Base-by-base conservation (phyloP, 1,139 yeast species). In the Nakaseomyces uthaithaninus region DNA sequence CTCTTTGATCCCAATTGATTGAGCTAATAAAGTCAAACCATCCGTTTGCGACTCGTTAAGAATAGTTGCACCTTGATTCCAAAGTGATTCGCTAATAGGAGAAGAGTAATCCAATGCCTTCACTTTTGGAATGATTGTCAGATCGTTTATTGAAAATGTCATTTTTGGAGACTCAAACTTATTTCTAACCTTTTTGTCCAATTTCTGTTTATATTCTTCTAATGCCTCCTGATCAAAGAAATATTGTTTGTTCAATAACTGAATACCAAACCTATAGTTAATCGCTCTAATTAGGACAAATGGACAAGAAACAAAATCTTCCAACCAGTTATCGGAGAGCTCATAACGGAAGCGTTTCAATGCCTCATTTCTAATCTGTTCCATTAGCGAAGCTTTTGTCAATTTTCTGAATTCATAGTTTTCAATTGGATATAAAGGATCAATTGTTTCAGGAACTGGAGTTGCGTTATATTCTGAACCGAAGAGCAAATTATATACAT, bases 231-330 rank as follows among this genome's bases (percentile, higher is more conserved):
- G 57, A 31, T 75, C 68, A 50, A 62, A 65, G 48, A 50, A 60
- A 45, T 65, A 66, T 10, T 59, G 56, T 45, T 62, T 65, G 45
- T 62, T 59, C 16, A 68, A 66, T 85, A 95, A 81, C 66, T 91
- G 98, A 44, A 91, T 75, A 64, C 98, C 98, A 51, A 80, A 75
- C 63, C 83, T 81, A 42, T 69, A 55, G 12, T 95, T 79, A 46
- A 87, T 69, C 48, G 80, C 86, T 65, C 91, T 76, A 57, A 85
- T 68, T 41, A 86, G 59, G 44, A 73, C 72, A 22, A 65, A 49
- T 12, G 72, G 69, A 31, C 61, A 64, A 36, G 70, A 50, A 7
- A 57, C 49, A 17, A 44, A 45, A 1, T 52, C 39, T 3, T 52
- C 42, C 27, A 63, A 43, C 81, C 84, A 80, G 42, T 68, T 62